Percentiles rank a stretch among this genome's conserved stretches.
Evolutionary conservation across 371 early-diverging fungal genomes (phyloP).

Genomic region (Zancudomyces culisetae): DNA sequence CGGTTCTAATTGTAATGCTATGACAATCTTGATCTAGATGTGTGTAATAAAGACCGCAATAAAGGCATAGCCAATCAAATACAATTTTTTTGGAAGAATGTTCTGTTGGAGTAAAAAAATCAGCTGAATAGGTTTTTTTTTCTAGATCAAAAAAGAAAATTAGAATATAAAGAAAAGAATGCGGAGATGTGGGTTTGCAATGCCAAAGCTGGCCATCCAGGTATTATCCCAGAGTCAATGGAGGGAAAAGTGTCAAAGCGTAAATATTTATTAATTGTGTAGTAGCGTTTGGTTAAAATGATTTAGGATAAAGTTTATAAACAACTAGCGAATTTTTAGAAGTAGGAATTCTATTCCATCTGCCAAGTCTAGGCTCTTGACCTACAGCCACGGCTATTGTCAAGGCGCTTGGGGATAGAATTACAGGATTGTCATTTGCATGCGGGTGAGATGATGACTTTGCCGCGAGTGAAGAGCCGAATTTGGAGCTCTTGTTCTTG

Average conservation of each 20-base stretch:
- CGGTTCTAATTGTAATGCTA: too few species aligned
- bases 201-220: not conserved
- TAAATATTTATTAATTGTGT: not conserved
- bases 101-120: too few species aligned
- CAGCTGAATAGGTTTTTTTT: too few species aligned
- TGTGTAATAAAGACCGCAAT: too few species aligned
- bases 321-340: not conserved
- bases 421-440: slow-evolving; percentile 29
- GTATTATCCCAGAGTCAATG: not conserved
- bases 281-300: not conserved
- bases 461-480: too few species aligned
- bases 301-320: not conserved
- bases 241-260: not conserved
- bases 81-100: too few species aligned
- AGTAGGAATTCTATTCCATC: slow-evolving; percentile 36
- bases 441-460: too few species aligned
- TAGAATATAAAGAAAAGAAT: not conserved
- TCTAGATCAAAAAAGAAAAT: too few species aligned
- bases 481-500: not conserved
- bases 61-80: too few species aligned
- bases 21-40: too few species aligned
- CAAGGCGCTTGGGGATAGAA: slow-evolving; percentile 27
- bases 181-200: not conserved
- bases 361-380: slow-evolving; percentile 74
- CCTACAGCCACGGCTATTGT: slow-evolving; percentile 59